Conservation (phyloP, 352 stramenopile species). For the Phytophthora aleatoria region DNA sequence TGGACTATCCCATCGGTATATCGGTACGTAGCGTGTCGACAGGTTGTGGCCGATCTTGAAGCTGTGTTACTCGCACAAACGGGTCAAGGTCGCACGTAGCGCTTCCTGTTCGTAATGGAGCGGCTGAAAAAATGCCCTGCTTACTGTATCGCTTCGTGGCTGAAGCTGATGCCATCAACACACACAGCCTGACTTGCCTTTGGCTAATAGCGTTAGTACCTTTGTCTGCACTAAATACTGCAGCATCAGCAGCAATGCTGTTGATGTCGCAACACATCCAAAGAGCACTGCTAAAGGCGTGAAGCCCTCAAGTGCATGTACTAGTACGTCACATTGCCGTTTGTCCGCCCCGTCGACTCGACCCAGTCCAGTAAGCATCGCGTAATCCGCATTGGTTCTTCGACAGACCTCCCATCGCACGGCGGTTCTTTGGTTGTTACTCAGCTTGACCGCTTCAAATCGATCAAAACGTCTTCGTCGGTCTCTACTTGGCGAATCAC, state of each 20-base stretch:
- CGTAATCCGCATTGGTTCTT: slow-evolving; percentile 6
- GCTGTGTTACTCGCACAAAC: slow-evolving; percentile 13
- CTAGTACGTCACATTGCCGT: slow-evolving; percentile 4
- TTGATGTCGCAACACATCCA: slow-evolving; percentile 13
- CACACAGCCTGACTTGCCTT: slow-evolving; percentile 5
- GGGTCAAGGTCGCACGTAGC: not conserved
- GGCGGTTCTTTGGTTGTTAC: slow-evolving; percentile 6
- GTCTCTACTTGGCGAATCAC: slow-evolving; percentile 24
- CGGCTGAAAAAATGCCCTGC: not conserved
- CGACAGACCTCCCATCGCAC: slow-evolving; percentile 4
- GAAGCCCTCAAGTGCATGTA: slow-evolving; percentile 13
- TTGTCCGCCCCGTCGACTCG: slow-evolving; percentile 3
- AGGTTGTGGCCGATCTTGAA: slow-evolving; percentile 21
- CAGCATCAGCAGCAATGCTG: not conserved
- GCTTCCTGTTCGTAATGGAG: slow-evolving; percentile 8
- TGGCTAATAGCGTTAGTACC: not conserved
- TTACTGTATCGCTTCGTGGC: slow-evolving; percentile 2
- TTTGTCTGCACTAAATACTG: slow-evolving; percentile 30
- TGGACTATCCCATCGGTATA: slow-evolving; percentile 23
- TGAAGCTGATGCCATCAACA: slow-evolving; percentile 5
- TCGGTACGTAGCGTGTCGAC: slow-evolving; percentile 7
- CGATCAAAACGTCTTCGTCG: slow-evolving; percentile 18
- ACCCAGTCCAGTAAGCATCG: not conserved
- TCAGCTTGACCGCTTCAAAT: slow-evolving; percentile 14
- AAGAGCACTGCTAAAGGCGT: slow-evolving; percentile 27